Percentiles rank a stretch among this genome's conserved stretches.
Evolutionary conservation across 2,329 filamentous ascomycete species (phyloP).

Genomic region (Chalaropsis thielavioides): DNA sequence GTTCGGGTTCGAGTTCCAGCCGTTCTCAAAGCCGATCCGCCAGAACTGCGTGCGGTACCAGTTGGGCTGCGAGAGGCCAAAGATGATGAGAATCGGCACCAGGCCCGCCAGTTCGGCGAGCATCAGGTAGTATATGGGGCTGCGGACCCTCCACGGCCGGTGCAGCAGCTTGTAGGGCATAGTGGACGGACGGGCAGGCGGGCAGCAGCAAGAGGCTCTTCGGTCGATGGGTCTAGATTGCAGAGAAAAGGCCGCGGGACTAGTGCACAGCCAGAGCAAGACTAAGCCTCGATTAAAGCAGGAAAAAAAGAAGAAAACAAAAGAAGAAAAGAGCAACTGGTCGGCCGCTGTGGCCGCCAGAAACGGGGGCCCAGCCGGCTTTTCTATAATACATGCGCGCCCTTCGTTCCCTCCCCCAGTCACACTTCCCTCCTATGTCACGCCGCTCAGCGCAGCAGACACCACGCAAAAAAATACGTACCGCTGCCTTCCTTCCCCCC

Average conservation of each 20-base stretch:
- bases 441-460: too few species aligned
- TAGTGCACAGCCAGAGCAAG: background rate
- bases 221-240: background rate
- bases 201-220: background rate
- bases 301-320: background rate
- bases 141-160: conserved; percentile 43
- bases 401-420: background rate
- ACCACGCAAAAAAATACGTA: background rate
- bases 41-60: conserved; percentile 58
- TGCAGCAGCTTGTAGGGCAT: conserved; percentile 40
- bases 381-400: background rate
- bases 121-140: conserved; percentile 49
- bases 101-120: conserved; percentile 50
- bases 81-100: conserved; percentile 52
- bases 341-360: background rate
- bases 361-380: conserved; percentile 14
- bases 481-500: too few species aligned
- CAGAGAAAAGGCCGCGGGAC: background rate
- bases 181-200: background rate
- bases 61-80: conserved; percentile 59
- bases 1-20: conserved; percentile 60
- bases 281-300: background rate
- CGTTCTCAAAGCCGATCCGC: conserved; percentile 54
- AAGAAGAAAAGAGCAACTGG: background rate
- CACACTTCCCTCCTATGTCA: too few species aligned